Evolutionary conservation across 768 basidiomycete genomes (phyloP).

Genomic region (Phaeolepiota aurea): DNA sequence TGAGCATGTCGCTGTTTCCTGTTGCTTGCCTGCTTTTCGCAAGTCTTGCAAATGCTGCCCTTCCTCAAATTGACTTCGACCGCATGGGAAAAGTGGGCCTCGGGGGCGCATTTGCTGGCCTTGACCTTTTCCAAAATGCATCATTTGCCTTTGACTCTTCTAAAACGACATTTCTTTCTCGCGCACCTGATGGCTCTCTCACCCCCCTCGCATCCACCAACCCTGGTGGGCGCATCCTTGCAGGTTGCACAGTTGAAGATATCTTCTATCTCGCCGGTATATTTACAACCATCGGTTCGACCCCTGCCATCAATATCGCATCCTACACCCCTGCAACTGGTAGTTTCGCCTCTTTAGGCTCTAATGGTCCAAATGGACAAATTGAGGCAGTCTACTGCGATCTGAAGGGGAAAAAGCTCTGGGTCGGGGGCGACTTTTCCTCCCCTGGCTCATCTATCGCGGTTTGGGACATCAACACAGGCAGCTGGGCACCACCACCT

Average conservation of each 20-base stretch:
- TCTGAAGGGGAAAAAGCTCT: conserved; percentile 48
- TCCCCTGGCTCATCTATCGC: conserved; percentile 63
- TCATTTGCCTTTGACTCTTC: conserved; percentile 58
- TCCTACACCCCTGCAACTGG: conserved; percentile 58
- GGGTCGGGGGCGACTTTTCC: conserved; percentile 74
- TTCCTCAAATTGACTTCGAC: conserved; percentile 37
- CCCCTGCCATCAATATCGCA: conserved; percentile 62
- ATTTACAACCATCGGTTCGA: conserved; percentile 64
- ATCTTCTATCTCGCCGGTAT: conserved; percentile 76
- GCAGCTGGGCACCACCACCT: conserved; percentile 68
- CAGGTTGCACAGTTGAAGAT: conserved; percentile 64
- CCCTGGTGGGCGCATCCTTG: conserved; percentile 64
- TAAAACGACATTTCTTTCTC: conserved; percentile 63
- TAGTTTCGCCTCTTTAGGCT: conserved; percentile 54
- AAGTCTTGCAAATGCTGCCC: conserved; percentile 22
- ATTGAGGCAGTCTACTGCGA: conserved; percentile 80
- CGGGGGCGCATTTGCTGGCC: conserved; percentile 81
- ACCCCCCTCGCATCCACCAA: conserved; percentile 71
- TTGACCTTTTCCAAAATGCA: conserved; percentile 65
- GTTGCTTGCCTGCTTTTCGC: conserved; percentile 14
- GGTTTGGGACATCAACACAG: conserved; percentile 54
- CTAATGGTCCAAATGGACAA: conserved; percentile 64
- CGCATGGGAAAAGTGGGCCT: conserved; percentile 91
- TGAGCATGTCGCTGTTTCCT: conserved; percentile 12
- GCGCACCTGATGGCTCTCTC: conserved; percentile 57